Base-by-base conservation (phyloP, 352 stramenopile genomes). In the Pythium angustatum region DNA sequence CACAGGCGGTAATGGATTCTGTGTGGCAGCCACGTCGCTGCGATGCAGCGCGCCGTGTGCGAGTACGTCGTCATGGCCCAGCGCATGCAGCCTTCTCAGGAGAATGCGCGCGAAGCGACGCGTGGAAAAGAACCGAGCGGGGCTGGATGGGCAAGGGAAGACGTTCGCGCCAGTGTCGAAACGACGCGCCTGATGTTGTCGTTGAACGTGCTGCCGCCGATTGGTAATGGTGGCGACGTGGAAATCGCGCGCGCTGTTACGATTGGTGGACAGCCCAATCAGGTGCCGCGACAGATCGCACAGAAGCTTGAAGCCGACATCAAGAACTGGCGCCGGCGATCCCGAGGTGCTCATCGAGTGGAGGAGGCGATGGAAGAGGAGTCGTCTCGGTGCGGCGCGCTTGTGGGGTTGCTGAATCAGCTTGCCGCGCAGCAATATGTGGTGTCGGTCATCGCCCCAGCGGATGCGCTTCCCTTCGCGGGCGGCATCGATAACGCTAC, bases 391-490 rank as follows among this genome's bases (percentile, higher is more conserved):
- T 33, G 50, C 24, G 41, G 44, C 58, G 47, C 27, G 27, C 45
- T 70, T 36, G 2, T 62, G 41, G 8, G 22, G 21, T 52, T 71
- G 21, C 50, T 66, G 26, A 31, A 56, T 34, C 57, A 49, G 0
- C 58, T 71, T 15, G 58, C 44, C 10, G 9, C 36, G 30, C 45
- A 64, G 22, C 33, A 49, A 22, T 78, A 74, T 40, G 41, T 49
- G 9, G 65, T 78, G 12, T 76, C 72, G 34, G 65, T 76, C 8
- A 49, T 78, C 11, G 19, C 71, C 2, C 47, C 48, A 3, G 64
- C 64, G 5, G 72, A 76, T 24, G 52, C 30, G 8, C 41, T 75
- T 9, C 47, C 47, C 6, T 45, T 64, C 48, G 36, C 21, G 5
- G 21, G 14, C 14, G 21, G 27, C 5, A 36, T 36, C 19, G 10